Conservation (phyloP, 169 alveolate genomes). For the Plasmodium gonderi region DNA sequence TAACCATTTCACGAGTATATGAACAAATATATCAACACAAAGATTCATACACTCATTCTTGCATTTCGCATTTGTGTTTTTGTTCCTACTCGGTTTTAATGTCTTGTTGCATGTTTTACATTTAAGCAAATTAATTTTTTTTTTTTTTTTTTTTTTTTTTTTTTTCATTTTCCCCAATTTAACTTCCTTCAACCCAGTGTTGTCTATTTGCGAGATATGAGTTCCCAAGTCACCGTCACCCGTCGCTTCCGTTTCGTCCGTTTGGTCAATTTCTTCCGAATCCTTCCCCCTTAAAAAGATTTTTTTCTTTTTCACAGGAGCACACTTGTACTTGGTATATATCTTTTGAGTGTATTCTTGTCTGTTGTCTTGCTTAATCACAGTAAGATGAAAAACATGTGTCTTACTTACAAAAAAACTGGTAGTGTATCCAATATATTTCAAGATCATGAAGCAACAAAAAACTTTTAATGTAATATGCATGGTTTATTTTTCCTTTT, state of each 20-base stretch:
- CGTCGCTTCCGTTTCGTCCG: background rate
- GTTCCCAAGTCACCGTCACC: background rate
- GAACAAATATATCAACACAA: background rate
- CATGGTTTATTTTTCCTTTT: constrained; percentile 23
- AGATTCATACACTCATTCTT: background rate
- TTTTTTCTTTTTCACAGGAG: background rate
- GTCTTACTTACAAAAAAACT: constrained; percentile 5
- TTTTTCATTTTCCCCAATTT: constrained; percentile 1
- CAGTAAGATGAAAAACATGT: constrained; percentile 6
- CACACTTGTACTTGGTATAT: constrained; percentile 6
- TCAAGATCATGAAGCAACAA: constrained; percentile 7
- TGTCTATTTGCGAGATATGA: background rate
- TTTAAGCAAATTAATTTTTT: background rate
- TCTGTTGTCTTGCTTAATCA: background rate
- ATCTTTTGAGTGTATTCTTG: background rate
- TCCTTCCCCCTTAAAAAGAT: background rate
- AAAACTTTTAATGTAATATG: background rate
- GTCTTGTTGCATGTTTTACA: constrained; percentile 55
- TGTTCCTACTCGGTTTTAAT: constrained; percentile 50
- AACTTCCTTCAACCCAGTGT: background rate
- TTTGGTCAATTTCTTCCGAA: background rate
- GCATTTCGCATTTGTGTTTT: background rate
- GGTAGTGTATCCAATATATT: background rate
- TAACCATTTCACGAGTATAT: background rate
- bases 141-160: constrained; percentile 38